These are phyloP conservation scores for Fusarium tuaranense DNA, from an alignment of 2,329 filamentous ascomycete genomes.

Conservation along the genomic window DNA sequence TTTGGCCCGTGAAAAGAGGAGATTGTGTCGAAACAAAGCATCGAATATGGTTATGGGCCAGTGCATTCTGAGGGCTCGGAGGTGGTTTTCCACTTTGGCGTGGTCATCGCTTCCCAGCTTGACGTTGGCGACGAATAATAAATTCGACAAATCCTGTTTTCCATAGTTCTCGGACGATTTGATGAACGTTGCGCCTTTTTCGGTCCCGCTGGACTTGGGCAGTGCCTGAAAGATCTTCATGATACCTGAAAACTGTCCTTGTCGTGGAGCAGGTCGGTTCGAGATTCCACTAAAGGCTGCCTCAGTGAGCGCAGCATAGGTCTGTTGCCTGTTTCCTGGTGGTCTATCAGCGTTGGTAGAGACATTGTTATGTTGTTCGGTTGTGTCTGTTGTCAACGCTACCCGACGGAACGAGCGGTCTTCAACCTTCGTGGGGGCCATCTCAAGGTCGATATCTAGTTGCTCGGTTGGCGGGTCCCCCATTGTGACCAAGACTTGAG, in stretches of 20 bases:
- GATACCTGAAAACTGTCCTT: background rate
- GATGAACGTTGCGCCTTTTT: too few species aligned
- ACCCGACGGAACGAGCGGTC: background rate
- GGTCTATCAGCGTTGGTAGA: background rate
- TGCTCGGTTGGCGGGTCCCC: background rate
- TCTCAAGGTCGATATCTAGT: background rate
- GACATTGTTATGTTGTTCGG: background rate
- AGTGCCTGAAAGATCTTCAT: too few species aligned
- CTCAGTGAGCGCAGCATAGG: background rate
- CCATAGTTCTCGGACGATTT: too few species aligned
- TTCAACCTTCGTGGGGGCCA: background rate
- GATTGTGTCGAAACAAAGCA: background rate
- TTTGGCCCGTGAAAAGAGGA: background rate
- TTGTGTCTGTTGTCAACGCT: background rate
- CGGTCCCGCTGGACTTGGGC: too few species aligned
- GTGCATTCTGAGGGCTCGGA: background rate
- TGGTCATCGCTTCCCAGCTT: background rate
- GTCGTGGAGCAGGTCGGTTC: background rate
- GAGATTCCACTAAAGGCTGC: background rate
- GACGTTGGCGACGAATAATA: background rate
- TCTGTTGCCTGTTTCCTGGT: background rate
- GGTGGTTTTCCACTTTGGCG: background rate
- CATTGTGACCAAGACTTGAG: background rate
- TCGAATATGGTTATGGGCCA: background rate
- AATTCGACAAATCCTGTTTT: too few species aligned